Conservation (phyloP, 371 early-diverging fungal species). For the Sporodiniella umbellata region DNA sequence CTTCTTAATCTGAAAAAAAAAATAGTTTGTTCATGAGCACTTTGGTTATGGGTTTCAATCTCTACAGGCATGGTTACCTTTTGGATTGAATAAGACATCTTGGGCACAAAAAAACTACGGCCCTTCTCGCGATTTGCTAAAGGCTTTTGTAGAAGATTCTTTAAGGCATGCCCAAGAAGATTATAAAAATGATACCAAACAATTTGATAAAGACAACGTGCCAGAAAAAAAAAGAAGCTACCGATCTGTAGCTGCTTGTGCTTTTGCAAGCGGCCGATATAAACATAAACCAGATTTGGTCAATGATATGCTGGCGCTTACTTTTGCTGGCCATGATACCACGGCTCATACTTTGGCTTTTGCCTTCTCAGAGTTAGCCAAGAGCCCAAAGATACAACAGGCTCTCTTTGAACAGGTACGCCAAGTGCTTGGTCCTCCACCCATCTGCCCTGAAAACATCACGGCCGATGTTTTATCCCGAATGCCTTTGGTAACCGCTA, state of each 20-base stretch:
- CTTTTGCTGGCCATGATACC: constrained; percentile 50
- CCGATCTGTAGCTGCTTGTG: constrained; percentile 38
- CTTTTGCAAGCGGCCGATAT: constrained; percentile 35
- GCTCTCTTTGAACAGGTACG: constrained; percentile 35
- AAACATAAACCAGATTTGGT: constrained; percentile 24
- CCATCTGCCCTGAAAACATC: constrained; percentile 28
- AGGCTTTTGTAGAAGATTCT: constrained; percentile 36
- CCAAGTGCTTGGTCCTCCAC: constrained; percentile 38
- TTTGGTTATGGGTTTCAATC: constrained; percentile 48
- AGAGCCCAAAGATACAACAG: constrained; percentile 34
- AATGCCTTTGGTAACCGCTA: constrained; percentile 42
- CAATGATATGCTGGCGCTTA: constrained; percentile 39
- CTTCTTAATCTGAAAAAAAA: too few relatives aligned
- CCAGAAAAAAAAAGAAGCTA: constrained; percentile 13
- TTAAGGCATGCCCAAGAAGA: constrained; percentile 22
- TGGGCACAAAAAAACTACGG: constrained; percentile 40
- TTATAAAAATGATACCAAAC: constrained; percentile 8
- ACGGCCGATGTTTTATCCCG: constrained; percentile 37
- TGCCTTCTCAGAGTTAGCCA: constrained; percentile 43
- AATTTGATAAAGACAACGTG: constrained; percentile 4
- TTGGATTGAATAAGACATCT: constrained; percentile 36
- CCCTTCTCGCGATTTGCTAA: constrained; percentile 35
- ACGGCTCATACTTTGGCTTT: constrained; percentile 48
- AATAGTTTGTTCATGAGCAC: constrained; percentile 33
- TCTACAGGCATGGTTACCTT: constrained; percentile 41